Evolutionary conservation across 2,329 filamentous ascomycete species (phyloP).

Genomic region (Endothia cerciana): DNA sequence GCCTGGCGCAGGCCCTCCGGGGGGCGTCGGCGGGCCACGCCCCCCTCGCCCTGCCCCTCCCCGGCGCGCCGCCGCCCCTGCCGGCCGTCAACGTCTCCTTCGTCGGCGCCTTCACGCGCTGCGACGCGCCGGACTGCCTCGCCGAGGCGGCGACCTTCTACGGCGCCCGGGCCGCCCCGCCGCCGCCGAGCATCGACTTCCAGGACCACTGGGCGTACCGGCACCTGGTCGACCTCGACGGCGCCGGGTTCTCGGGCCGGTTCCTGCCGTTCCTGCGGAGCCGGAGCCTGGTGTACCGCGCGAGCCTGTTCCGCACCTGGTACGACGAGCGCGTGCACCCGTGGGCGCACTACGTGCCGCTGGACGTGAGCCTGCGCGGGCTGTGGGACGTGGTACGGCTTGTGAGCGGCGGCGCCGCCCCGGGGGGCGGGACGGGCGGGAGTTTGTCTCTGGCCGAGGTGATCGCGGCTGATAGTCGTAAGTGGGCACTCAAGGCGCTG

Average conservation of each 20-base stretch:
- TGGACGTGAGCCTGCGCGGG: constrained; percentile 50
- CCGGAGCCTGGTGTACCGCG: constrained; percentile 59
- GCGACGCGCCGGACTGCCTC: constrained; percentile 39
- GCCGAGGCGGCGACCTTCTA: constrained; percentile 40
- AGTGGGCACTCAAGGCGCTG: constrained; percentile 59
- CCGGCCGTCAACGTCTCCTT: constrained; percentile 42
- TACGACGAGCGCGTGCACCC: constrained; percentile 63
- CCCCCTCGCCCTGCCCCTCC: too few relatives aligned
- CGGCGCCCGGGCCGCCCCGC: constrained; percentile 31
- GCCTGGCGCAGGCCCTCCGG: constrained; percentile 32
- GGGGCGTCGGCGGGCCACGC: not conserved
- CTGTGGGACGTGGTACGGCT: constrained; percentile 36
- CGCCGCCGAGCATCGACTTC: constrained; percentile 37
- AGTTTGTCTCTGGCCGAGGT: constrained; percentile 46
- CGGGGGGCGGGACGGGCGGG: too few relatives aligned
- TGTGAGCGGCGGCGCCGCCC: constrained; percentile 32
- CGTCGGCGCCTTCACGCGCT: constrained; percentile 43
- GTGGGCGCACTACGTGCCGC: constrained; percentile 67
- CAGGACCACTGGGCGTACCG: constrained; percentile 49
- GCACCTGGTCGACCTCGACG: constrained; percentile 64
- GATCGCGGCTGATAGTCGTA: constrained; percentile 56
- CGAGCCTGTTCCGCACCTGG: constrained; percentile 67
- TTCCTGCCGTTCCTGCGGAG: constrained; percentile 56
- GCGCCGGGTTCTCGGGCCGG: constrained; percentile 53
- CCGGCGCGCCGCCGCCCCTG: not conserved